Percentiles rank a stretch among this genome's conserved stretches.
Evolutionary conservation across 192 early-diverging fungal genomes (phyloP).

Genomic region (Gigaspora rosea): DNA sequence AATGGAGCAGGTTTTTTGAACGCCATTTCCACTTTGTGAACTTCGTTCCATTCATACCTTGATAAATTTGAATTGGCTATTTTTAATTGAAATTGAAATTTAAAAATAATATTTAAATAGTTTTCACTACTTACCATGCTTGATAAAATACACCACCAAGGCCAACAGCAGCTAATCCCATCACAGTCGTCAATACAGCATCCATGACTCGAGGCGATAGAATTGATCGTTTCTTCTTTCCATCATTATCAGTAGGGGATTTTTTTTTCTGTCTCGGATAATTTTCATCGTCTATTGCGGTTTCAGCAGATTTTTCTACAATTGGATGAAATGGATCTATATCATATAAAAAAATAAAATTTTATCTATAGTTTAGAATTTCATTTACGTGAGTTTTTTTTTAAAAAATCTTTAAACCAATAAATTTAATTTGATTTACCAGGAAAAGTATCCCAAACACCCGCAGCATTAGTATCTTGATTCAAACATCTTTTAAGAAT

Average conservation of each 20-base stretch:
- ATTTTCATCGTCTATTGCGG: slow-evolving; percentile 29
- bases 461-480: slow-evolving; percentile 33
- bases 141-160: slow-evolving; percentile 31
- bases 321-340: slow-evolving; percentile 34
- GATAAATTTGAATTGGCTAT: background rate
- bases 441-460: slow-evolving; percentile 33
- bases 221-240: background rate
- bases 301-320: slow-evolving; percentile 31
- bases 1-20: slow-evolving; percentile 17
- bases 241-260: background rate
- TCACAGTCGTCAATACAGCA: slow-evolving; percentile 33
- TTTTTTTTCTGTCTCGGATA: background rate
- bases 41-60: slow-evolving; percentile 33
- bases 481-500: slow-evolving; percentile 25
- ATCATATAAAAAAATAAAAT: background rate
- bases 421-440: slow-evolving; percentile 20
- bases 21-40: slow-evolving; percentile 18
- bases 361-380: background rate
- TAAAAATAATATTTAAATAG: background rate
- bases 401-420: background rate
- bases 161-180: slow-evolving; percentile 32
- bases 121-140: background rate
- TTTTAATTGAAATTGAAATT: background rate
- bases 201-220: slow-evolving; percentile 31
- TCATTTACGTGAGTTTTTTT: background rate